Base-by-base conservation (phyloP, 805 yeast species). In the Isabelozyma heimii region DNA sequence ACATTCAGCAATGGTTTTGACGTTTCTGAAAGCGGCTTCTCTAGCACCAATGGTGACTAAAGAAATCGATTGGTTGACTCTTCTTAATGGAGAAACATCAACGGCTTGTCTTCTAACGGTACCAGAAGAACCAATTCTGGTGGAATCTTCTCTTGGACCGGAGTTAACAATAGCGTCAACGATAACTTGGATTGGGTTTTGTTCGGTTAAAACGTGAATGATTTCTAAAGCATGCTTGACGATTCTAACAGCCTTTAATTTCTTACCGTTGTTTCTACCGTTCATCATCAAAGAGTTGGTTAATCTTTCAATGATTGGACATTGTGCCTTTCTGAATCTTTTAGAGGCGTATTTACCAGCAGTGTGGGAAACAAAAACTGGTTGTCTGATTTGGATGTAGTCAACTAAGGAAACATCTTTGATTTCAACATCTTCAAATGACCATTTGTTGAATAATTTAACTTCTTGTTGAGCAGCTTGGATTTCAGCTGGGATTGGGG, bases 181-280 rank as follows among this genome's bases (percentile, higher is more conserved):
- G 71, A 94, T 82, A 72, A 94, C 96, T 84, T 94, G 99, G 79
- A 94, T 78, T 75, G 99, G 99, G 96, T 94, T 94, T 80, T 86
- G 95, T 79, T 92, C 99, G 68, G 99, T 91, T 75, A 95, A 85
- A 64, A 94, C 91, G 85, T 86, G 76, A 80, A 94, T 85, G 84
- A 94, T 94, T 80, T 94, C 99, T 75, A 94, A 82, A 67, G 99
- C 92, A 86, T 94, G 99, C 85, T 95, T 89, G 78, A 94, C 91
- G 77, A 94, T 94, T 88, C 98, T 91, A 68, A 94, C 98, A 69
- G 99, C 99, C 89, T 92, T 91, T 79, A 95, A 89, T 84, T 94
- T 94, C 87, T 94, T 94, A 87, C 99, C 99, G 88, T 95, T 94
- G 95, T 94, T 94, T 85, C 98, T 92, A 84, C 99, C 99, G 88